Evolutionary conservation across 306 rosid genomes (phyloP), one percentile per base, ranked within the genome.

Genomic region (Oxytropis ochrocephala): DNA sequence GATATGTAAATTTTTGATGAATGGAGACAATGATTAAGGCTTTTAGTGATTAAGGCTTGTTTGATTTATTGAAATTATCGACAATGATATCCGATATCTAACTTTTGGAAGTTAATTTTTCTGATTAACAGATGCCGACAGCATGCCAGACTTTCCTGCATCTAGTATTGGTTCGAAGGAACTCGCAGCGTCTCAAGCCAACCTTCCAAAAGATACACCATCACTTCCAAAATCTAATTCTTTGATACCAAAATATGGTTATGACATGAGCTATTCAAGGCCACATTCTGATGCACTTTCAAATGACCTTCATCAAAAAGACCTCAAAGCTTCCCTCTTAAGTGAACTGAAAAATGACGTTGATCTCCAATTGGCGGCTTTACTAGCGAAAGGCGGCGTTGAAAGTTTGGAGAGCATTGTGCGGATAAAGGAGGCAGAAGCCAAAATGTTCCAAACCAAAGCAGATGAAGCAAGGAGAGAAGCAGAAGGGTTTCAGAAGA

Each of bases 381-480:
- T 81, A 44, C 66, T 92, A 11, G 85, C 86, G 67, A 84, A 85
- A 76, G 95, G 86, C 5, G 89, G 91, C 50, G 73, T 81, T 5
- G 96, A 94, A 57, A 94, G 86, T 80, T 82, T 95, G 83, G 99
- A 91, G 56, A 84, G 97, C 86, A 72, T 91, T 42, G 95, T 95
- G 76, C 76, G 88, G 76, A 83, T 95, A 73, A 95, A 95, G 91
- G 94, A 91, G 72, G 99, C 99, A 0, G 99, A 95, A 70, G 93
- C 97, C 1, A 80, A 81, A 75, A 91, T 95, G 99, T 95, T 91
- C 81, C 96, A 91, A 81, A 82, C 73, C 80, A 95, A 91, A 81
- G 97, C 99, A 0, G 97, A 91, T 35, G 97, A 95, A 76, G 97
- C 99, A 0, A 83, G 87, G 78, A 81, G 95, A 64, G 99, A 89